Base-by-base conservation (phyloP, 2,329 filamentous ascomycete species). In the Tolypocladium guangdongense region DNA sequence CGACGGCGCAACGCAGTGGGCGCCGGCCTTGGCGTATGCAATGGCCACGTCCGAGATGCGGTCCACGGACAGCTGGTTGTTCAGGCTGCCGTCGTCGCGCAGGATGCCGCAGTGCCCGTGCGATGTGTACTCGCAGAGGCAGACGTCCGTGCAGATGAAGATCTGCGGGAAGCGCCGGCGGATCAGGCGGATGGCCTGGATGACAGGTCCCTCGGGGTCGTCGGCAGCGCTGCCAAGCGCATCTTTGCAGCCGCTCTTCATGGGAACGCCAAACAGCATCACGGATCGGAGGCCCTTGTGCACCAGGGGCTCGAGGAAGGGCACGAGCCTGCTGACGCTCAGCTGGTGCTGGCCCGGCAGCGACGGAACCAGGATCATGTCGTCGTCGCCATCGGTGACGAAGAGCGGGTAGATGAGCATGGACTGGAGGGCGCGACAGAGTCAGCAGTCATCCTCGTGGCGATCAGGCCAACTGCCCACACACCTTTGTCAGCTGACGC, bases 341-440 rank as follows among this genome's bases (percentile, higher is more conserved):
- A 90, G 84, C 64, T 92, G 91, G 71, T 86, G 78, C 71, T 97
- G 92, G 67, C 90, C 90, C 1, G 93, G 93, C 4, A 99, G 81
- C 22, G 91, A 96, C 50, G 91, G 86, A 54, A 99, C 95, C 18
- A 87, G 78, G 16, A 86, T 87, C 74, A 96, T 88, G 74, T 97
- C 92, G 64, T 97, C 89, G 37, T 92, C 88, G 65, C 88, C 83
- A 71, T 99, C 93, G 64, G 93, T 95, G 59, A 99, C 83, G 75
- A 99, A 99, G 60, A 99, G 80, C 14, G 93, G 93, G 73, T 95
- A 97, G 65, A 99, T 96, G 64, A 99, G 86, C 93, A 97, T 97
- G 38, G 91, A 93, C 90, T 96, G 63, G 11, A 56, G 22, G 10
- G 43, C 24, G 32, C 16, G 11, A 6, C 16, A 7, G 1, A 12